Evolutionary conservation across 1,284 basidiomycete species (phyloP).

Genomic region (Cryptococcus hybrid): DNA sequence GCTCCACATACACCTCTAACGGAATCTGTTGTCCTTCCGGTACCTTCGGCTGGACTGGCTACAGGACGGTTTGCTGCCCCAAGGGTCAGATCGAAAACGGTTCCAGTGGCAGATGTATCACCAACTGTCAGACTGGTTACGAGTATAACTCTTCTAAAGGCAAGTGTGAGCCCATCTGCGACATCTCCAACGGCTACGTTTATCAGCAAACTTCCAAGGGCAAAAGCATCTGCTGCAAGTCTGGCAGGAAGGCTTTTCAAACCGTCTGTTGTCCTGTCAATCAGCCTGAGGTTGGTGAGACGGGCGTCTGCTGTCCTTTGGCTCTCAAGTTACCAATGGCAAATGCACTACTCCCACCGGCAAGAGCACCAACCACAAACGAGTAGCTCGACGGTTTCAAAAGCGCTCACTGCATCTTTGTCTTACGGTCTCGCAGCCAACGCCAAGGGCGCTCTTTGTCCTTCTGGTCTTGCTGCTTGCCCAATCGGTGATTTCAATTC

Average conservation of each 20-base stretch:
- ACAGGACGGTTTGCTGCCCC: constrained; percentile 27
- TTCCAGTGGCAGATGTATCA: constrained; percentile 13
- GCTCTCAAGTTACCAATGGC: constrained; percentile 21
- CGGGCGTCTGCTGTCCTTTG: constrained; percentile 27
- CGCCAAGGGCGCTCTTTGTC: constrained; percentile 54
- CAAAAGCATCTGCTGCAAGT: constrained; percentile 22
- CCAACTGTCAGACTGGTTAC: constrained; percentile 3
- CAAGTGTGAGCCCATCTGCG: constrained; percentile 12
- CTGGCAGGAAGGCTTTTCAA: constrained; percentile 17
- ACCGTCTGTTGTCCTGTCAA: constrained; percentile 27
- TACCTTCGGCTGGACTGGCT: constrained; percentile 18
- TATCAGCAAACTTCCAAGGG: constrained; percentile 6
- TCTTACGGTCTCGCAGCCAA: constrained; percentile 25
- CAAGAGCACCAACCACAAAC: too few relatives aligned
- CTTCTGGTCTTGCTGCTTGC: constrained; percentile 60
- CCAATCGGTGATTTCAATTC: constrained; percentile 50
- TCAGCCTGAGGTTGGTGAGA: constrained; percentile 19
- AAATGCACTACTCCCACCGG: constrained; percentile 16
- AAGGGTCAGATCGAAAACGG: constrained; percentile 19
- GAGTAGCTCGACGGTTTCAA: too few relatives aligned
- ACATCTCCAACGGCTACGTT: constrained; percentile 10
- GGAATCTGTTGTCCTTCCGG: constrained; percentile 56
- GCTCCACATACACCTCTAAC: constrained; percentile 57
- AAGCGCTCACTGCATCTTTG: too few relatives aligned
- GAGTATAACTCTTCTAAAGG: constrained; percentile 2